phyloP scores from a whole-genome alignment of 257 asterid genomes.

The Scutellaria barbata region DNA sequence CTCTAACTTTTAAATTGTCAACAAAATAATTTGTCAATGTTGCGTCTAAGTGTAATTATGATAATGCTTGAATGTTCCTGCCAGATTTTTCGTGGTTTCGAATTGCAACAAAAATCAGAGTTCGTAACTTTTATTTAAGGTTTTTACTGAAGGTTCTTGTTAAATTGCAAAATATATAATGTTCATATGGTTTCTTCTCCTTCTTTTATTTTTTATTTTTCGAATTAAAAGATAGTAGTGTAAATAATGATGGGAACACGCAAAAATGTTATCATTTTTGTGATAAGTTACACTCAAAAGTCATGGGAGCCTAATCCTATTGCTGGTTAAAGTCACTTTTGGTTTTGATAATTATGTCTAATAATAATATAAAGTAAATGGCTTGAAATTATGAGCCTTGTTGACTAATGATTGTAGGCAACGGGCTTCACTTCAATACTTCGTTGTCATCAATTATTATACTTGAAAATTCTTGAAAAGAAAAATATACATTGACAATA shows the following conservation, averaged over 20 bases:
- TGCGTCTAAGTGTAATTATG: no score
- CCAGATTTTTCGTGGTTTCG: no score
- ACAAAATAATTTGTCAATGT: no score
- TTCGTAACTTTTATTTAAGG: no score
- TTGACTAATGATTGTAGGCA: conserved; percentile 25
- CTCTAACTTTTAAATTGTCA: no score
- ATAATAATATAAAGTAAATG: background rate
- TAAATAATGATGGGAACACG: background rate
- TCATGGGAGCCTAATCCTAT: conserved; percentile 11
- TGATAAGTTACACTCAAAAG: conserved; percentile 5
- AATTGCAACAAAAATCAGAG: no score
- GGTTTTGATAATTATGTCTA: conserved; percentile 20
- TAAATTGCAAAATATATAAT: no score
- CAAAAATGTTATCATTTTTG: background rate
- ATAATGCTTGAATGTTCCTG: no score
- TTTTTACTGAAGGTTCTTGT: no score
- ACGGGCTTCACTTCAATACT: background rate
- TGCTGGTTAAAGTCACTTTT: conserved; percentile 25
- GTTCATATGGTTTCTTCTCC: no score
- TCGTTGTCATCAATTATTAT: background rate
- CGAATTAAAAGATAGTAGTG: background rate
- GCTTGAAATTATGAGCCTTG: conserved; percentile 27
- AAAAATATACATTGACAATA: background rate
- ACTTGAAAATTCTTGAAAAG: background rate
- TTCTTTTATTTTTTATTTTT: background rate